Evolutionary conservation across 1,284 basidiomycete genomes (phyloP), one percentile per base, ranked within the genome.

Genomic region (Rhodotorula sp.): DNA sequence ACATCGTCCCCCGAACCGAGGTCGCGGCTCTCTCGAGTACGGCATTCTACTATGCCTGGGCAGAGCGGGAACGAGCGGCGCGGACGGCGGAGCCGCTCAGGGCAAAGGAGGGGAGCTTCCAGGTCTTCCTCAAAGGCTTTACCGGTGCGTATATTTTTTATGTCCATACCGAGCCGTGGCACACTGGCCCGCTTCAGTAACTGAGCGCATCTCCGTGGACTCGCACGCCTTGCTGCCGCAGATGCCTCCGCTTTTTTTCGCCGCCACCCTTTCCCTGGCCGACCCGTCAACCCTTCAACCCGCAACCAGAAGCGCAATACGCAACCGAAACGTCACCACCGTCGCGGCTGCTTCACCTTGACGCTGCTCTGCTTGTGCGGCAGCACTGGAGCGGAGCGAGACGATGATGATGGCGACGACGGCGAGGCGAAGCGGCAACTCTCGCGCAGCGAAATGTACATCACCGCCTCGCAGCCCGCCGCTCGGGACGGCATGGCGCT

Each of bases 31-130:
- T 96, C 49, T 89, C 91, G 19, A 92, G 89, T 78, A 74, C 92
- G 87, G 89, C 91, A 8, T 93, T 93, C 82, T 93, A 91, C 81
- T 94, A 93, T 77, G 91, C 92, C 79, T 94, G 91, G 91, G 83
- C 92, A 54, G 92, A 93, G 77, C 68, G 75, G 13, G 59, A 75
- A 23, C 64, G 68, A 10, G 77, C 73, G 83, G 91, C 91, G 83
- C 91, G 92, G 78, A 89, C 89, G 21, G 91, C 91, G 77, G 23
- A 14, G 42, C 21, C 63, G 58, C 81, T 93, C 25, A 91, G 90
- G 34, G 90, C 90, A 67, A 94, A 95, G 83, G 89, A 93, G 55
- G 93, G 93, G 2, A 92, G 91, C 77, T 90, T 93, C 86, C 93
- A 97, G 79, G 88, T 88, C 67, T 96, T 96, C 81, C 83, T 95